Conservation (phyloP, 441 rosid genomes). For the Kokia cookei region DNA sequence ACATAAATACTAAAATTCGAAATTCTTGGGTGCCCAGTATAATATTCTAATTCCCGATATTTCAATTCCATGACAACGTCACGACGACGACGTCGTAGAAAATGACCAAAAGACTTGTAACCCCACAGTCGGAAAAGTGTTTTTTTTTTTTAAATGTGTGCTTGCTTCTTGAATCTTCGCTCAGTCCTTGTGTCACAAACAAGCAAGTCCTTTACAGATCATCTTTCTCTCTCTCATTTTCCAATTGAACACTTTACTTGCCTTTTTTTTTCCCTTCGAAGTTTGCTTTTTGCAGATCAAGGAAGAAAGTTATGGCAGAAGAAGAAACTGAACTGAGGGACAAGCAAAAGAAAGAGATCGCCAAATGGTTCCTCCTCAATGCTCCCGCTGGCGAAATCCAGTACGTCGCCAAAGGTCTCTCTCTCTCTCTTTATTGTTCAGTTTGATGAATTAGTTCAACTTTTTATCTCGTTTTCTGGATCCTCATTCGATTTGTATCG, state of each 20-base stretch:
- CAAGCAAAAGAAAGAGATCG: constrained; percentile 90
- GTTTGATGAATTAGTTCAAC: background rate
- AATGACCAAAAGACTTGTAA: too few species aligned
- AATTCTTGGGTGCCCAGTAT: too few species aligned
- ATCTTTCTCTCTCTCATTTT: background rate
- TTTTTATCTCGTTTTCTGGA: background rate
- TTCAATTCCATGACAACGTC: background rate
- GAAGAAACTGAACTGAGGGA: constrained; percentile 53
- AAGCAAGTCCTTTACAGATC: constrained; percentile 26
- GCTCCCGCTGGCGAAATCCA: constrained; percentile 97
- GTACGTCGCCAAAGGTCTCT: constrained; percentile 64
- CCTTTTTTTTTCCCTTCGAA: background rate
- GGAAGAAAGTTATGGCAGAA: constrained; percentile 40
- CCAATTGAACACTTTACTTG: background rate
- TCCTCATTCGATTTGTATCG: constrained; percentile 2
- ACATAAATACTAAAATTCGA: too few species aligned
- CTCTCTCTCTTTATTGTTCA: background rate
- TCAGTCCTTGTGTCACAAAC: background rate
- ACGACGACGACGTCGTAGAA: background rate
- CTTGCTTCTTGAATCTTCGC: background rate
- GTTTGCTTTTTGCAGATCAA: background rate
- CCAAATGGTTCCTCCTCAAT: constrained; percentile 97
- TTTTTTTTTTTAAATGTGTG: background rate
- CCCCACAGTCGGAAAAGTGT: background rate
- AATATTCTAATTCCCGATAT: too few species aligned